Conservation (phyloP, 805 yeast genomes). For the Candida pseudoglaebosa region DNA sequence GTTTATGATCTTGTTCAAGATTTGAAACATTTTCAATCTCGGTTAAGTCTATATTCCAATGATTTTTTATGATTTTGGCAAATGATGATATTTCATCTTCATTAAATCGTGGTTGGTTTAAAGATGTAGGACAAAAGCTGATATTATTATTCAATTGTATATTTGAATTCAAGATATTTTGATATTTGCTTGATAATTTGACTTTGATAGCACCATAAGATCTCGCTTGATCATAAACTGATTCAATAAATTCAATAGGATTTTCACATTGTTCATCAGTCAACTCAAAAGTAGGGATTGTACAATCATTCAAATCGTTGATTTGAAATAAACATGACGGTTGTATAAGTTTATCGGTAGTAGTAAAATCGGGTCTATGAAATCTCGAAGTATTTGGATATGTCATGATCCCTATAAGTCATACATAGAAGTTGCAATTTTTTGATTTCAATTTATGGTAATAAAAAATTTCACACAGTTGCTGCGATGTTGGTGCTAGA, state of each 20-base stretch:
- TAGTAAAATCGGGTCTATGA: not conserved
- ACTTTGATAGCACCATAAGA: constrained; percentile 74
- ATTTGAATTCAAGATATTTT: constrained; percentile 15
- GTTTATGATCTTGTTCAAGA: too few relatives aligned
- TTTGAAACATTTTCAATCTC: too few relatives aligned
- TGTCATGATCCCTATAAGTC: not conserved
- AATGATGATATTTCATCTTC: not conserved
- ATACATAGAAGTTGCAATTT: not conserved
- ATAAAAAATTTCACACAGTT: not conserved
- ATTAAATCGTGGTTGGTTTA: too few relatives aligned
- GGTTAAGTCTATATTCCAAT: too few relatives aligned
- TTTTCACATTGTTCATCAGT: constrained; percentile 47
- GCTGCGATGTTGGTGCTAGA: not conserved
- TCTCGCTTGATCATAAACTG: constrained; percentile 47
- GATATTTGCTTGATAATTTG: constrained; percentile 47
- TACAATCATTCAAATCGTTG: constrained; percentile 7
- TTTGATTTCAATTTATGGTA: not conserved
- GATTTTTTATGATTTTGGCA: not conserved
- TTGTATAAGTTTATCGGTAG: not conserved
- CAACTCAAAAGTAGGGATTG: constrained; percentile 57
- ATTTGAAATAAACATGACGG: not conserved
- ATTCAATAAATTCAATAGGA: constrained; percentile 64
- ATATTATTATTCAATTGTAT: constrained; percentile 26
- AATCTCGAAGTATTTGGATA: not conserved
- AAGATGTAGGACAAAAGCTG: not conserved